Percentiles rank a stretch among this genome's conserved stretches.
phyloP scores from a whole-genome alignment of 225 moss, liverwort and hornwort species.

The Neckera pumila region DNA sequence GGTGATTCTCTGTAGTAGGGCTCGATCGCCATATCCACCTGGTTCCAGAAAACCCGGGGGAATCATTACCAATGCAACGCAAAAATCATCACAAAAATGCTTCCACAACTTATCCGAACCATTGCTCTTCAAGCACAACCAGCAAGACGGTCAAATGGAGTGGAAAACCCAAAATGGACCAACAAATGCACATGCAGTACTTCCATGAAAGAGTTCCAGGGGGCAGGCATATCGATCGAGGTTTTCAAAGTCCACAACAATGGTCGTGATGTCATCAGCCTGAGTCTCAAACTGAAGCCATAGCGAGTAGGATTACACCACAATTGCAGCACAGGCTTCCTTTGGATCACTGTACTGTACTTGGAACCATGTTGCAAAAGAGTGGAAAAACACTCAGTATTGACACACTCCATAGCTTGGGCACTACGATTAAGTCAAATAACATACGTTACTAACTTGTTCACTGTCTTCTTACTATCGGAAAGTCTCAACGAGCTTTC shows the following conservation, averaged over 20 bases:
- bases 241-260: neutral
- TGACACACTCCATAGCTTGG: neutral
- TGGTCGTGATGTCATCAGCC: neutral
- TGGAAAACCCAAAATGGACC: neutral
- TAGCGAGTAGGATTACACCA: neutral
- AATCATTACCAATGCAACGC: neutral
- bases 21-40: constrained; percentile 7
- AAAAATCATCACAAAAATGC: neutral
- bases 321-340: constrained; percentile 19
- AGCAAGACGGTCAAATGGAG: neutral
- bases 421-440: neutral
- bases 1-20: neutral
- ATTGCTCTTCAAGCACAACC: neutral
- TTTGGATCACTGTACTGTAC: constrained; percentile 40
- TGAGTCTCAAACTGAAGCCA: neutral
- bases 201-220: neutral
- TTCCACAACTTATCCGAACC: neutral
- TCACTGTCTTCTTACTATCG: neutral
- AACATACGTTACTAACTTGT: neutral
- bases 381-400: neutral
- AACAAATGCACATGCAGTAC: constrained; percentile 2
- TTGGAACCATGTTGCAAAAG: constrained; percentile 22
- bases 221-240: neutral
- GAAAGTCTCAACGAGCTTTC: neutral
- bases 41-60: neutral